These are phyloP conservation scores for Dendrocalamus latiflorus DNA, from an alignment of 202 grass and related monocot genomes.

Conservation along the genomic window DNA sequence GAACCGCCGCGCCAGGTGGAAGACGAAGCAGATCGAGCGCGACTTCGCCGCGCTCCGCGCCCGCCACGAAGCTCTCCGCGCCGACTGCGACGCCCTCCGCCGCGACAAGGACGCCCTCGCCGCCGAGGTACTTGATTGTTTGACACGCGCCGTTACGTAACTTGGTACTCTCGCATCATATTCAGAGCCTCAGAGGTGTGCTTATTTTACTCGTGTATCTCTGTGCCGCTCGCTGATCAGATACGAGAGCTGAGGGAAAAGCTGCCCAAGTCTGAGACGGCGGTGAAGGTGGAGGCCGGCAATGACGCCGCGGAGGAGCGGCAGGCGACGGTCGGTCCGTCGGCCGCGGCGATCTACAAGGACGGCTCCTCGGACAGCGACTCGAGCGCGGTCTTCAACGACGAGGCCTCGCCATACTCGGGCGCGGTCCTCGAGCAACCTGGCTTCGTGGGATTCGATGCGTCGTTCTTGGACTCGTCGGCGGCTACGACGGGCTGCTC, in stretches of 20 bases:
- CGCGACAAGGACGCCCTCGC: slow-evolving; percentile 71
- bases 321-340: background rate
- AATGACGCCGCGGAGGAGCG: slow-evolving; percentile 18
- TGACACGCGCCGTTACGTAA: background rate
- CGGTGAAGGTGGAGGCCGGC: slow-evolving; percentile 23
- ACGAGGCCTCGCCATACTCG: slow-evolving; percentile 51
- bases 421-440: slow-evolving; percentile 30
- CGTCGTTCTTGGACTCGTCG: slow-evolving; percentile 26
- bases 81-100: slow-evolving; percentile 79
- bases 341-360: slow-evolving; percentile 29
- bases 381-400: slow-evolving; percentile 74
- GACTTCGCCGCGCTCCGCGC: slow-evolving; percentile 65
- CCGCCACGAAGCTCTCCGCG: slow-evolving; percentile 58
- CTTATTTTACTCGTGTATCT: background rate
- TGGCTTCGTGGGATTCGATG: slow-evolving; percentile 19
- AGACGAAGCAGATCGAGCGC: slow-evolving; percentile 84
- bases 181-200: no score
- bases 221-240: slow-evolving; percentile 25
- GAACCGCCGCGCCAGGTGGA: slow-evolving; percentile 96
- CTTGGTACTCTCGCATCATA: background rate
- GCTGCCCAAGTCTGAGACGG: slow-evolving; percentile 34
- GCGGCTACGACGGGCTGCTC: slow-evolving; percentile 11
- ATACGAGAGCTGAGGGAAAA: slow-evolving; percentile 58
- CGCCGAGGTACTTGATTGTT: slow-evolving; percentile 44
- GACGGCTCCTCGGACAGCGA: slow-evolving; percentile 84